Percentiles rank a stretch among this genome's conserved stretches.
These are phyloP conservation scores for Blastobotrys aristatus DNA, from an alignment of 1,139 yeast genomes.

Conservation along the genomic window DNA sequence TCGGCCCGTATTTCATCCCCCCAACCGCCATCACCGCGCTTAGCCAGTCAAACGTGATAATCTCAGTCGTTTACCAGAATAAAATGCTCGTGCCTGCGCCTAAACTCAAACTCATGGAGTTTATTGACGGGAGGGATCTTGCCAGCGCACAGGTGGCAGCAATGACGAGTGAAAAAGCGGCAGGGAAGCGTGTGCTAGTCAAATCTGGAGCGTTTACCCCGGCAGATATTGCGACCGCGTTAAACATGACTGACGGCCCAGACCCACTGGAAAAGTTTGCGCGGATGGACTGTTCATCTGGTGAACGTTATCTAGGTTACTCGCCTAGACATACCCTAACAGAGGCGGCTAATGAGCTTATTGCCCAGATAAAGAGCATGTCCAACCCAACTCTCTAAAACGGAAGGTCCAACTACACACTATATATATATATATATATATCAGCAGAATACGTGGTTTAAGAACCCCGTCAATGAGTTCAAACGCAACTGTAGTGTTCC, in stretches of 20 bases:
- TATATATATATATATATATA: too few relatives aligned
- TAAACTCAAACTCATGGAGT: neutral
- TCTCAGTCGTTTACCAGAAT: neutral
- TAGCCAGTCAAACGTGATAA: neutral
- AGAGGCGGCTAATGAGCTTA: neutral
- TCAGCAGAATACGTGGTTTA: too few relatives aligned
- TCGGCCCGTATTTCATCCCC: neutral
- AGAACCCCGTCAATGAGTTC: too few relatives aligned
- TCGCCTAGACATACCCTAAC: neutral
- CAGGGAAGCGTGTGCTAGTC: neutral
- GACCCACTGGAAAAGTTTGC: neutral
- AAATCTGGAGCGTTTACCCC: neutral
- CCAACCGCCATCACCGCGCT: neutral
- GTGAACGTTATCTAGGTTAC: neutral
- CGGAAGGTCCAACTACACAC: neutral
- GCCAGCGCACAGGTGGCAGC: conserved; percentile 1
- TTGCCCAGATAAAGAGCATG: neutral
- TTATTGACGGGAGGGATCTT: conserved; percentile 5
- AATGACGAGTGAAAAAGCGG: neutral
- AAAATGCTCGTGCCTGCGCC: neutral
- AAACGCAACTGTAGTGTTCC: too few relatives aligned
- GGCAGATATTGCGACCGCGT: neutral
- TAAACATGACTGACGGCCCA: neutral
- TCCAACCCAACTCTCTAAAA: neutral
- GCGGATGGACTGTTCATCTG: neutral